These are phyloP conservation scores for Globisporangium uncinulatum DNA, from an alignment of 352 stramenopile species.

Conservation along the genomic window DNA sequence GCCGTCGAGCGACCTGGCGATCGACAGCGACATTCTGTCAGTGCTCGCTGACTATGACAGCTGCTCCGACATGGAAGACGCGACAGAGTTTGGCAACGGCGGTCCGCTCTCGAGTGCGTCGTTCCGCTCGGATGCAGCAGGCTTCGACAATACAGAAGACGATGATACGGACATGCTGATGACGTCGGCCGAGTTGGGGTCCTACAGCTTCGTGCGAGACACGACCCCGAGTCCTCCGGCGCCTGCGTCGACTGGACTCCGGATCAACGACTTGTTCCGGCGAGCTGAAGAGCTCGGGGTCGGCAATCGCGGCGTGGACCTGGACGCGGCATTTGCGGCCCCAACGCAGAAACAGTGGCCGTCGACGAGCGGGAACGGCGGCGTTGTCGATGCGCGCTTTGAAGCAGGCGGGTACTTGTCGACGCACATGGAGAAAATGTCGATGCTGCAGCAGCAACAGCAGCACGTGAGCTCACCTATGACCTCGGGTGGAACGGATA, in stretches of 20 bases:
- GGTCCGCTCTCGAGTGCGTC: constrained; percentile 10
- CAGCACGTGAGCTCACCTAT: too few relatives aligned
- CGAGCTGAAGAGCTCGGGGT: constrained; percentile 3
- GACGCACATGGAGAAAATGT: constrained; percentile 63
- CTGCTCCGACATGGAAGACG: constrained; percentile 28
- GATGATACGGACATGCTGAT: constrained; percentile 35
- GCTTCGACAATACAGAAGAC: constrained; percentile 15
- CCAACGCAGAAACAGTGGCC: not conserved
- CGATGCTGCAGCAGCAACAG: constrained; percentile 24
- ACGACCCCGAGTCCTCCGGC: not conserved
- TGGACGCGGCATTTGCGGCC: constrained; percentile 7
- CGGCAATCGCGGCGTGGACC: constrained; percentile 6
- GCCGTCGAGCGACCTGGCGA: constrained; percentile 57
- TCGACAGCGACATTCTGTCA: constrained; percentile 74
- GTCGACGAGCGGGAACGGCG: constrained; percentile 3
- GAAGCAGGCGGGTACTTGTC: constrained; percentile 48
- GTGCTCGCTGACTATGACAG: constrained; percentile 50
- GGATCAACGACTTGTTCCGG: constrained; percentile 12
- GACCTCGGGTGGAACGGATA: too few relatives aligned
- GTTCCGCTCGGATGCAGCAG: constrained; percentile 19
- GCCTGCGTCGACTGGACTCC: constrained; percentile 3
- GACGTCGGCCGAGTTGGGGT: constrained; percentile 24
- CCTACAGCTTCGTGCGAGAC: constrained; percentile 31
- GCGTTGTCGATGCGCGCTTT: constrained; percentile 2
- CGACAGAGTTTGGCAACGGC: constrained; percentile 11